Base-by-base conservation (phyloP, 23 red algal species). In the Gracilaria domingensis region DNA sequence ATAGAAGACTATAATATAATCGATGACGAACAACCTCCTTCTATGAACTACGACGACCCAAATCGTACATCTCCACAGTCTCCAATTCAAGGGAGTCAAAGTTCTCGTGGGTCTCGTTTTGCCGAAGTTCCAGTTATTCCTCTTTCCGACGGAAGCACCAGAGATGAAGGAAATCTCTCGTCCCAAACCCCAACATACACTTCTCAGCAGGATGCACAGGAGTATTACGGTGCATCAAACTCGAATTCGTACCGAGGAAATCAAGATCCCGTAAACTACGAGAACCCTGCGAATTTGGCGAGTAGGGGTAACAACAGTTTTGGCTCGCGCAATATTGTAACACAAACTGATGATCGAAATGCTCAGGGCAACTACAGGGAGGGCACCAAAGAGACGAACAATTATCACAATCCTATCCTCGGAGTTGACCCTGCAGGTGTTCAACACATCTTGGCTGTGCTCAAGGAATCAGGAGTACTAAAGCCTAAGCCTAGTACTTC, bases 1-100 rank as follows among this genome's bases (percentile, higher is more conserved):
- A 79, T 90, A 25, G 87, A 90, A 66, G 73, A 79, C 5, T 81
- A 80, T 21, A 80, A 66, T 59, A 45, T 90, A 23, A 71, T 73
- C 38, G 84, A 87, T 25, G 84, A 87, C 60, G 84, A 57, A 17
- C 65, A 85, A 48, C 28, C 38, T 21, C 35, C 47, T 28, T 55
- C 32, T 58, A 56, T 75, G 84, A 56, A 29, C 25, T 24, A 32
- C 40, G 25, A 54, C 18, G 84, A 87, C 33, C 66, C 66, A 59
- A 77, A 87, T 35, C 51, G 42, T 18, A 57, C 42, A 24, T 53
- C 84, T 18, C 84, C 84, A 32, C 67, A 51, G 45, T 87, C 84
- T 33, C 84, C 84, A 9, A 33, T 57, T 50, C 35, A 53, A 26
- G 39, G 45, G 35, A 51, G n/a, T 45, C 81, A 67, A 32, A 23